Conservation (phyloP, 352 stramenopile species). For the Phytophthora crassamura region DNA sequence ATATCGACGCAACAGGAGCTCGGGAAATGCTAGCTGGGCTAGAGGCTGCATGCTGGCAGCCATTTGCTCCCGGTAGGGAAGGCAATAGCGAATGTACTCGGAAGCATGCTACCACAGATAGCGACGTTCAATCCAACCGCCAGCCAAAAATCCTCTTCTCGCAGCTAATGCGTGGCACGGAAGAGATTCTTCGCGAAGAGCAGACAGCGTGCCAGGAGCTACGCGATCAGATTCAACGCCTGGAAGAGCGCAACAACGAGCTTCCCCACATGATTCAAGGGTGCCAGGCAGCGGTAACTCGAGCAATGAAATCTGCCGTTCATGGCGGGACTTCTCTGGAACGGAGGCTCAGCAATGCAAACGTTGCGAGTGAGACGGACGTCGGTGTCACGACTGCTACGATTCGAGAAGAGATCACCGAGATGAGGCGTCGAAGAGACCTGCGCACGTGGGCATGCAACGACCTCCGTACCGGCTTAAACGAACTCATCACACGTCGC, state of each 20-base stretch:
- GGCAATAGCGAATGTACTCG: neutral
- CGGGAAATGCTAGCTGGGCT: constrained; percentile 34
- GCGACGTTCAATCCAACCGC: neutral
- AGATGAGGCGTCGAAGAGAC: constrained; percentile 46
- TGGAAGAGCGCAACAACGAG: constrained; percentile 37
- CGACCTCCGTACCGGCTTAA: constrained; percentile 47
- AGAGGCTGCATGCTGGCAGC: constrained; percentile 50
- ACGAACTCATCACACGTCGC: constrained; percentile 57
- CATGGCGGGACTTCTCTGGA: neutral
- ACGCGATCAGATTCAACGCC: constrained; percentile 22
- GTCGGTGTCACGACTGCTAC: constrained; percentile 21
- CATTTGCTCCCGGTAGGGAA: constrained; percentile 3
- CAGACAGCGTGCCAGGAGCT: constrained; percentile 27
- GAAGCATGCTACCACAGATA: neutral
- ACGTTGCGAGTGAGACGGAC: neutral
- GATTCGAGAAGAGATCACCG: constrained; percentile 48
- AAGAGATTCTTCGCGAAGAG: constrained; percentile 37
- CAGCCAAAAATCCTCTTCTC: constrained; percentile 37
- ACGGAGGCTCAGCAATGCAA: neutral
- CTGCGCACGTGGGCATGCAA: constrained; percentile 62
- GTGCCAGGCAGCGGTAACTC: constrained; percentile 28
- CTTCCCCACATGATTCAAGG: constrained; percentile 42
- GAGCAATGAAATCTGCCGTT: constrained; percentile 23
- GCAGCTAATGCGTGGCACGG: constrained; percentile 40
- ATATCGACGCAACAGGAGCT: constrained; percentile 2